phyloP scores from a whole-genome alignment of 208 protist genomes.

The Leishmania lainsoni region DNA sequence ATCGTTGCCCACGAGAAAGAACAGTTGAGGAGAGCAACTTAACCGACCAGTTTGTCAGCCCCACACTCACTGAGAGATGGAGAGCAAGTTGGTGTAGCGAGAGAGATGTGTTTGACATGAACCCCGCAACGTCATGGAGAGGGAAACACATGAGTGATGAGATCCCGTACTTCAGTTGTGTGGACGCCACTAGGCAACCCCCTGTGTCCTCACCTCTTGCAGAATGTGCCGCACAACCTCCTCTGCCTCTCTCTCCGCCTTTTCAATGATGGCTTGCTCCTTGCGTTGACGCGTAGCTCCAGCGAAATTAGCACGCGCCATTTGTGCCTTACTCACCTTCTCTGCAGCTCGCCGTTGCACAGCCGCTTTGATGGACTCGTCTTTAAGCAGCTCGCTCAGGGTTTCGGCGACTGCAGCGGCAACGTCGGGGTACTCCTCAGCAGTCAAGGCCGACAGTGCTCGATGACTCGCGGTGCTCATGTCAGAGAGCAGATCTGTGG shows the following conservation, averaged over 20 bases:
- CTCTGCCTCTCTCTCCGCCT: conserved; percentile 76
- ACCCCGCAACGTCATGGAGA: not conserved
- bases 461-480: not conserved
- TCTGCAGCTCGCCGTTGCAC: conserved; percentile 65
- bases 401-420: conserved; percentile 53
- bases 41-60: not conserved
- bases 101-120: not conserved
- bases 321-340: conserved; percentile 40
- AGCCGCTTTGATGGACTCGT: conserved; percentile 58
- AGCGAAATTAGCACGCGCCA: conserved; percentile 21
- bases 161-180: not conserved
- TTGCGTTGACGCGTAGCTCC: conserved; percentile 35
- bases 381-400: conserved; percentile 64
- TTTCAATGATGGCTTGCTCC: conserved; percentile 65
- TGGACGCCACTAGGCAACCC: conserved; percentile 1
- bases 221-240: conserved; percentile 72
- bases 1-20: not conserved
- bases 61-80: not conserved
- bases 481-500: conserved; percentile 51
- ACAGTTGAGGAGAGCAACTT: too few species aligned
- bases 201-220: conserved; percentile 69
- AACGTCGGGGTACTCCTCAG: conserved; percentile 47
- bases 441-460: conserved; percentile 12
- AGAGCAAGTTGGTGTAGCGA: not conserved
- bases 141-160: not conserved